Evolutionary conservation across 257 asterid genomes (phyloP).

Genomic region (Lantana camara): DNA sequence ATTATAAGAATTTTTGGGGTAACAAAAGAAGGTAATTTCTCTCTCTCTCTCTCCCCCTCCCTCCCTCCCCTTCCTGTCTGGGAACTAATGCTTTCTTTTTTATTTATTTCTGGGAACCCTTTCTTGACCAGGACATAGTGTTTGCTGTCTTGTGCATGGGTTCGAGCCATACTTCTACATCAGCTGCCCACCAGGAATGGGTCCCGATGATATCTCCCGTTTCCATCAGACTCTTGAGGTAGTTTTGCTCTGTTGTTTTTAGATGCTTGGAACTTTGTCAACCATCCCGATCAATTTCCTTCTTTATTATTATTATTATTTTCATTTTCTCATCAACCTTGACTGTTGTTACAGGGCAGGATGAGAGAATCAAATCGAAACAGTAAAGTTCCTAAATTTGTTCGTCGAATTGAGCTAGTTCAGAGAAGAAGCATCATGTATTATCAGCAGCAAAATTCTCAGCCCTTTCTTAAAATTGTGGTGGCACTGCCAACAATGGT

Average conservation of each 20-base stretch:
- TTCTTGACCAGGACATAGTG: conserved; percentile 80
- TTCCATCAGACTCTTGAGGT: conserved; percentile 96
- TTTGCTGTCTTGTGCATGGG: conserved; percentile 93
- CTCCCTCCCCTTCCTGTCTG: not conserved
- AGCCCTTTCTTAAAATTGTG: conserved; percentile 88
- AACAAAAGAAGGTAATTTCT: conserved; percentile 73
- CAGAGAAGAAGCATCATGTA: conserved; percentile 90
- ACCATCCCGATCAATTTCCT: conserved; percentile 15
- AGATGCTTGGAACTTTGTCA: conserved; percentile 10
- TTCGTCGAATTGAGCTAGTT: conserved; percentile 79
- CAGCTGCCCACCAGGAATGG: conserved; percentile 93
- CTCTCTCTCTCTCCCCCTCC: conserved; percentile 15
- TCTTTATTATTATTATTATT: not conserved
- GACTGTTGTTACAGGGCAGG: conserved; percentile 57
- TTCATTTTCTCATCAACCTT: conserved; percentile 21
- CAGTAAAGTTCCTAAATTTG: conserved; percentile 67
- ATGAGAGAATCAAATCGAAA: conserved; percentile 83
- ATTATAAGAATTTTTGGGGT: conserved; percentile 90
- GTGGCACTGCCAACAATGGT: conserved; percentile 99
- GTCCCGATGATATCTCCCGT: conserved; percentile 92
- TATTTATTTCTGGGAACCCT: conserved; percentile 22
- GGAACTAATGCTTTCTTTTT: not conserved
- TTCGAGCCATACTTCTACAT: conserved; percentile 95
- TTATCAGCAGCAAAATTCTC: conserved; percentile 80
- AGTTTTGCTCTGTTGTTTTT: not conserved